These are phyloP conservation scores for Ophiostoma fasciatum DNA, from an alignment of 2,329 filamentous ascomycete genomes.

Conservation along the genomic window DNA sequence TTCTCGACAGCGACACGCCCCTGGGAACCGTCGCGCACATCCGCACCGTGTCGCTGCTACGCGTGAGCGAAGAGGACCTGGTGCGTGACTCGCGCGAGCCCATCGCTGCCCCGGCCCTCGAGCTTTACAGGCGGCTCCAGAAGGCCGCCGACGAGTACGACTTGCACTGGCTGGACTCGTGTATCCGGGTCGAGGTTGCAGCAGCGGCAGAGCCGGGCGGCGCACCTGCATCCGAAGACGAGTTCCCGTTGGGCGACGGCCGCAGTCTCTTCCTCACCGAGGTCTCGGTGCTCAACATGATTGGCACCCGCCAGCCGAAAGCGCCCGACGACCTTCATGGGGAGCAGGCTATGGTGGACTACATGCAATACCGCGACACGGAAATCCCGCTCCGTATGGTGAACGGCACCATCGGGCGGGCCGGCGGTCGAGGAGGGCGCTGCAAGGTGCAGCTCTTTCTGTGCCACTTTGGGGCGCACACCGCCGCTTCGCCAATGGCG, in stretches of 20 bases:
- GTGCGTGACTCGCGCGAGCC: neutral
- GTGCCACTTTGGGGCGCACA: neutral
- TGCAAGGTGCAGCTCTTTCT: conserved; percentile 10
- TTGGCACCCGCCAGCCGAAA: too few species aligned
- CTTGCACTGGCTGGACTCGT: too few species aligned
- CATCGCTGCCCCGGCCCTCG: neutral
- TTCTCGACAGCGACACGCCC: too few species aligned
- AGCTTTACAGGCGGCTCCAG: neutral
- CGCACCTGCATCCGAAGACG: too few species aligned
- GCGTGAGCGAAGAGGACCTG: neutral
- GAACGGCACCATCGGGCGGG: conserved; percentile 5
- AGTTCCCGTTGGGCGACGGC: too few species aligned
- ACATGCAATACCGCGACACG: neutral
- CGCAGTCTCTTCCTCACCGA: too few species aligned
- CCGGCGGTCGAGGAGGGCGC: neutral
- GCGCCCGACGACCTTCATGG: too few species aligned
- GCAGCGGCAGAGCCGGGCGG: too few species aligned
- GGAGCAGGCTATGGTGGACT: too few species aligned
- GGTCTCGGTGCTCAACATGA: too few species aligned
- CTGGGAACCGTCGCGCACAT: neutral
- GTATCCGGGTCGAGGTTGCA: too few species aligned
- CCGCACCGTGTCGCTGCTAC: neutral
- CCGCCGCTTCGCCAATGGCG: conserved; percentile 5
- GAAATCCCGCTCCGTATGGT: conserved; percentile 2
- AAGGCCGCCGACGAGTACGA: too few species aligned